Evolutionary conservation across 148 eudicot species (phyloP), one percentile per base, ranked within the genome.

Genomic region (Diospyros lotus): DNA sequence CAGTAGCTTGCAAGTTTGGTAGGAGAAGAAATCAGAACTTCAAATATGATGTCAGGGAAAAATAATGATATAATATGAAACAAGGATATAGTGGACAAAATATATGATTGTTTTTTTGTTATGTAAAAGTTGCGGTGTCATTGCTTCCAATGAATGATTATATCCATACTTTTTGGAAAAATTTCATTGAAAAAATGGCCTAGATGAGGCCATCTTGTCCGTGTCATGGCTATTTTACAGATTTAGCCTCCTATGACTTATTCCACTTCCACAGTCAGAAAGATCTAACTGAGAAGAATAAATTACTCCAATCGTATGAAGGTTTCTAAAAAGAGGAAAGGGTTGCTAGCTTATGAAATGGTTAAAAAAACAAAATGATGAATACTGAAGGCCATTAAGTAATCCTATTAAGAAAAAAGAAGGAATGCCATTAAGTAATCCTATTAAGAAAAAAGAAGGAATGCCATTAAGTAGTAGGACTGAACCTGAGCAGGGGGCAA

Each of bases 401-500:
- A 28, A n/a, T n/a, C n/a, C n/a, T 64, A 46, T 58, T 60, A 52
- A 5, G 48, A 6, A 44, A 17, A 3, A 53, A 68, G 46, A 55
- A 10, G 39, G 56, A 45, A n/a, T n/a, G n/a, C n/a, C n/a, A n/a
- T n/a, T n/a, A n/a, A n/a, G 58, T 40, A 63, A 58, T 54, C 8
- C 42, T 8, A 62, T 62, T 28, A 28, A 53, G 28, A 58, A 61
- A 76, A 50, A 73, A 8, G 39, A 28, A 44, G 9, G 64, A 17
- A 28, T 28, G 28, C 28, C 28, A 28, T 28, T 58, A 74, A 68
- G 46, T 64, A 63, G 62, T 63, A 68, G 54, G 76, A 53, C 18
- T 39, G 73, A 62, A 92, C 94, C 98, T 89, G 97, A 70, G 98
- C 89, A 78, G 97, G 98, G 59, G 97, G 86, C 75, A 95, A 77